Percentiles rank a stretch among this genome's conserved stretches.
Conservation (phyloP, 768 basidiomycete genomes). For the Mycena amicta region DNA sequence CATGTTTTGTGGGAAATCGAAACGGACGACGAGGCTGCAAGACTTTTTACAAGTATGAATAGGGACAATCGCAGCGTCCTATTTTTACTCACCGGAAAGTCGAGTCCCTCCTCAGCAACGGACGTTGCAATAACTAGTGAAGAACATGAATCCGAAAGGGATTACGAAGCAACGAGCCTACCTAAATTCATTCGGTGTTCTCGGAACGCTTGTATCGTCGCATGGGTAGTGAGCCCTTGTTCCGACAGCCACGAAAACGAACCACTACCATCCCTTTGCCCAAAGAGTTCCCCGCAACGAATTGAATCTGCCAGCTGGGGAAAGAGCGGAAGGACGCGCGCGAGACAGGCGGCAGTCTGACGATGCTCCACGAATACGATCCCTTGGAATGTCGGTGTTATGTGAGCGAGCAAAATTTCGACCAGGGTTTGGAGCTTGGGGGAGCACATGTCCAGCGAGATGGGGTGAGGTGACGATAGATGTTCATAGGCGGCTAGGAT, state of each 20-base stretch:
- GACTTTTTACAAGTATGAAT: constrained; percentile 49
- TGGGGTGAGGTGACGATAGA: constrained; percentile 45
- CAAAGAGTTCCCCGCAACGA: constrained; percentile 66
- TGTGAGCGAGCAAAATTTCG: constrained; percentile 58
- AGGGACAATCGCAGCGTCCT: background rate
- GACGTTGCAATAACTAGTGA: constrained; percentile 74
- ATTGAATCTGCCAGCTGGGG: constrained; percentile 60
- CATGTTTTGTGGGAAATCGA: constrained; percentile 81
- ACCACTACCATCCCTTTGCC: constrained; percentile 58
- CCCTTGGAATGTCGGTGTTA: constrained; percentile 54
- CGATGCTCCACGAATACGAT: constrained; percentile 90
- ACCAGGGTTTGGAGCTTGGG: constrained; percentile 71
- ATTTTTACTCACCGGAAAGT: constrained; percentile 66
- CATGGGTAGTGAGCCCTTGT: constrained; percentile 50
- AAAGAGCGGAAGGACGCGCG: constrained; percentile 62
- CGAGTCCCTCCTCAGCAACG: constrained; percentile 91
- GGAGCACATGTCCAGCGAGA: constrained; percentile 67
- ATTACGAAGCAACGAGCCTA: constrained; percentile 39
- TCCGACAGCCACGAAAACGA: constrained; percentile 37
- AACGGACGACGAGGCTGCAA: constrained; percentile 85
- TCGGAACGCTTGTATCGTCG: constrained; percentile 67
- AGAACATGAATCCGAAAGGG: background rate
- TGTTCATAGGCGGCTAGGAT: constrained; percentile 44
- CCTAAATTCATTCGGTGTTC: constrained; percentile 67
- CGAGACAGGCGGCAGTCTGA: constrained; percentile 72